These are phyloP conservation scores for Papiliotrema laurentii DNA, from an alignment of 1,284 basidiomycete genomes.

Conservation along the genomic window DNA sequence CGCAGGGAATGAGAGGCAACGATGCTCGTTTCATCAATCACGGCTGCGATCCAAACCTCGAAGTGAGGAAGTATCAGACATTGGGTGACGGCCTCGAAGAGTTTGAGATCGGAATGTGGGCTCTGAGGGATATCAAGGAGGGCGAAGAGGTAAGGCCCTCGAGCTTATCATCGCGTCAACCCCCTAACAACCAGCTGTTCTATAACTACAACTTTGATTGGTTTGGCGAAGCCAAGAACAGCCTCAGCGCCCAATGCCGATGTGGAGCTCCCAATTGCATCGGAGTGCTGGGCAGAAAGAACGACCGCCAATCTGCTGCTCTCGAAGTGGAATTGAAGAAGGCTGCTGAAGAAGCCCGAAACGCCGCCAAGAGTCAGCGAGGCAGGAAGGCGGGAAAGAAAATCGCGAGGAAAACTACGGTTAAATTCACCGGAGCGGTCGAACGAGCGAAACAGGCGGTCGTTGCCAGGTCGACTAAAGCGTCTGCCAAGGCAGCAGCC, in stretches of 20 bases:
- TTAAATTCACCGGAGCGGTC: neutral
- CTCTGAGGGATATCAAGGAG: slow-evolving; percentile 44
- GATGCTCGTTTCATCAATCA: slow-evolving; percentile 52
- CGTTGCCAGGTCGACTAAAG: neutral
- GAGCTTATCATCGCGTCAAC: too few relatives aligned
- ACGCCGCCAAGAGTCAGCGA: slow-evolving; percentile 2
- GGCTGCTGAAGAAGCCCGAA: neutral
- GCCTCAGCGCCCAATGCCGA: slow-evolving; percentile 40
- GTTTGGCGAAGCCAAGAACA: slow-evolving; percentile 32
- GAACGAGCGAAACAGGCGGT: neutral
- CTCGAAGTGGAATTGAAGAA: slow-evolving; percentile 11
- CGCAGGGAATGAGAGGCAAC: slow-evolving; percentile 49
- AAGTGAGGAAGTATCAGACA: slow-evolving; percentile 45
- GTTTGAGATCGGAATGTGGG: slow-evolving; percentile 50
- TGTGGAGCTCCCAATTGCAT: slow-evolving; percentile 46
- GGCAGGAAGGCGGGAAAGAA: slow-evolving; percentile 7
- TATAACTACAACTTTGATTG: slow-evolving; percentile 50
- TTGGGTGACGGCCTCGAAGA: slow-evolving; percentile 48
- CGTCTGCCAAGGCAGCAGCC: neutral
- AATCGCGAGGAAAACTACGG: neutral
- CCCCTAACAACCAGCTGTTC: slow-evolving; percentile 20
- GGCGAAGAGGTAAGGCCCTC: slow-evolving; percentile 47
- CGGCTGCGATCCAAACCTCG: slow-evolving; percentile 48
- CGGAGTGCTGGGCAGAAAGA: slow-evolving; percentile 43
- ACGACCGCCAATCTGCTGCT: slow-evolving; percentile 24